These are phyloP conservation scores for Lumnitzera racemosa DNA, from an alignment of 345 rosid species.

Conservation along the genomic window DNA sequence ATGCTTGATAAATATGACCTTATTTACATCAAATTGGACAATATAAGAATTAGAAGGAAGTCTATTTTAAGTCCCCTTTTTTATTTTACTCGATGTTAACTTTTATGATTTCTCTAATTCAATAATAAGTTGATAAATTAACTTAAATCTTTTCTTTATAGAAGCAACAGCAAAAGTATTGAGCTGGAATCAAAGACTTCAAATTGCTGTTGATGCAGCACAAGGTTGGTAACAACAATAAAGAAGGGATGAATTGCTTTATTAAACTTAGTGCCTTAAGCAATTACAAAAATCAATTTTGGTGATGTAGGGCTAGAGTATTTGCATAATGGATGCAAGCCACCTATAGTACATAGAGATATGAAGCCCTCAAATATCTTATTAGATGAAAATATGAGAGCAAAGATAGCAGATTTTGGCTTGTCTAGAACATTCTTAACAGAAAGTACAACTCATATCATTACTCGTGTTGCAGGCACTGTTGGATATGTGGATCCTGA, in stretches of 20 bases:
- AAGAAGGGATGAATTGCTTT: neutral
- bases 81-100: too few species aligned
- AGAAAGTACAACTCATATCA: slow-evolving; percentile 17
- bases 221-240: slow-evolving; percentile 25
- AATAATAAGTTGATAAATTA: neutral
- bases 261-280: neutral
- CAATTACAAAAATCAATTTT: neutral
- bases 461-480: slow-evolving; percentile 28
- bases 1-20: too few species aligned
- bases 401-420: slow-evolving; percentile 23
- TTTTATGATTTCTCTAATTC: neutral
- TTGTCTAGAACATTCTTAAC: slow-evolving; percentile 11
- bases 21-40: too few species aligned
- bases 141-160: slow-evolving; percentile 7
- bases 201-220: slow-evolving; percentile 40
- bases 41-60: too few species aligned
- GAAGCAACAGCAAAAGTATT: slow-evolving; percentile 12
- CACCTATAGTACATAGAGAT: slow-evolving; percentile 22
- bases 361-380: slow-evolving; percentile 21
- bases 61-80: too few species aligned
- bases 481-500: slow-evolving; percentile 8
- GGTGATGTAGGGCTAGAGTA: slow-evolving; percentile 11
- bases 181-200: slow-evolving; percentile 38
- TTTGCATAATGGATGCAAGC: slow-evolving; percentile 24
- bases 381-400: slow-evolving; percentile 15